These are phyloP conservation scores for Cercospora zeae-maydis DNA, from an alignment of 2,329 filamentous ascomycete species.

Conservation along the genomic window DNA sequence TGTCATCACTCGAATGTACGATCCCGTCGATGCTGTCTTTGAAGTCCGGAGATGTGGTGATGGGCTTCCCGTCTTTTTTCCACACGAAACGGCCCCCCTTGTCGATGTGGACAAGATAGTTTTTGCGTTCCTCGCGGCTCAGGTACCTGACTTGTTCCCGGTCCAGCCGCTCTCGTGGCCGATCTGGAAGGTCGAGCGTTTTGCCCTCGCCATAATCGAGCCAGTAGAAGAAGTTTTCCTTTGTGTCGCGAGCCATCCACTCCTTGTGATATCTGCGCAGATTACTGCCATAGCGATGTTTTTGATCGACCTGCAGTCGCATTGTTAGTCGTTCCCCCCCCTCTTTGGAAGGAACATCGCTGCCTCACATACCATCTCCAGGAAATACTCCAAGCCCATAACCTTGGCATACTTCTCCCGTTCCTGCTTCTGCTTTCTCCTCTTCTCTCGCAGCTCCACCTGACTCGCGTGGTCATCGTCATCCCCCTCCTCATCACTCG, in stretches of 20 bases:
- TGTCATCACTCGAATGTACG: slow-evolving; percentile 44
- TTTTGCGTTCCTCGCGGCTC: slow-evolving; percentile 72
- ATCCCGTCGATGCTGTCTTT: slow-evolving; percentile 72
- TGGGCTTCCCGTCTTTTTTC: slow-evolving; percentile 74
- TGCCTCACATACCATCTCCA: slow-evolving; percentile 58
- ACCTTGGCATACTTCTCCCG: slow-evolving; percentile 66
- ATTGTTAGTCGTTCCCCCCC: neutral
- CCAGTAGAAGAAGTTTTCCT: slow-evolving; percentile 94
- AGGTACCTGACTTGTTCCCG: slow-evolving; percentile 79
- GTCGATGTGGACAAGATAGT: slow-evolving; percentile 78
- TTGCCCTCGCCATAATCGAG: slow-evolving; percentile 76
- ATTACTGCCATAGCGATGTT: slow-evolving; percentile 84
- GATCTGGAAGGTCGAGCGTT: slow-evolving; percentile 64
- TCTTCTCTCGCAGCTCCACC: slow-evolving; percentile 35
- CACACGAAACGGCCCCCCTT: slow-evolving; percentile 72
- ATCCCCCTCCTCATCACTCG: slow-evolving; percentile 41
- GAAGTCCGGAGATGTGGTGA: slow-evolving; percentile 71
- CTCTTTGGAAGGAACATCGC: neutral
- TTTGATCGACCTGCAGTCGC: slow-evolving; percentile 44
- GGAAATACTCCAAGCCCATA: slow-evolving; percentile 83
- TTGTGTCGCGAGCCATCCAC: slow-evolving; percentile 74
- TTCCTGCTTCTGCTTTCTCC: slow-evolving; percentile 47
- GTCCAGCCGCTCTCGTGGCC: slow-evolving; percentile 71
- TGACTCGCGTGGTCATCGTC: slow-evolving; percentile 41
- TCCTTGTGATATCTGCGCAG: slow-evolving; percentile 75